Base-by-base conservation (phyloP, 257 asterid genomes). In the Avicennia marina region DNA sequence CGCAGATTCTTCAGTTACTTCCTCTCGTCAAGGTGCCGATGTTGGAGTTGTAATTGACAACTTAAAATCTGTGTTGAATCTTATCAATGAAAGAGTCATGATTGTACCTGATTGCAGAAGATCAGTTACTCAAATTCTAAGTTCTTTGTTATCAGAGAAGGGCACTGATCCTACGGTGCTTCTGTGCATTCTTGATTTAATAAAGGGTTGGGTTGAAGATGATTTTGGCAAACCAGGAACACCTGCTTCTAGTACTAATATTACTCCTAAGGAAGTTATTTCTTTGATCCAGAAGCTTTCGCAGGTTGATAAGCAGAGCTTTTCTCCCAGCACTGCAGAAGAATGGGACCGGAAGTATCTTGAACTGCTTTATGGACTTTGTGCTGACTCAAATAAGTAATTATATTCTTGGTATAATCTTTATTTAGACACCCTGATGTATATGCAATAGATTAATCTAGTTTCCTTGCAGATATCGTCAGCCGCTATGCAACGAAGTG, bases 11-110 rank as follows among this genome's bases (percentile, higher is more conserved):
- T 87, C 95, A 18, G 93, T 81, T 71, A 81, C 97, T 55, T 93
- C 95, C 66, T 87, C 97, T 62, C 98, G 95, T 62, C 98, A 93
- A 76, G 97, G 87, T 72, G 89, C 91, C 55, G 98, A 93, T 78
- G 81, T 77, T 56, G 97, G 97, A 53, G 90, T 76, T 36, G 90
- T 81, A 69, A 79, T 89, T 66, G 72, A 86, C 43, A 93, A 89
- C 72, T 67, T 93, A 61, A 89, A 78, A 63, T 86, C 98, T 48
- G 90, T 93, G 56, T 63, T 93, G 84, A 81, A 78, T 62, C 89
- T 89, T 62, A 80, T 84, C 56, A 77, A 70, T 31, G 98, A 86
- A 71, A 78, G 95, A 78, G 94, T 93, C 72, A 93, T 93, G 97
- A 67, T 62, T 56, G 76, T 86, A 66, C 91, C 95, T 54, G 98